phyloP scores from a whole-genome alignment of 345 rosid species.

The Nasturtium officinale region DNA sequence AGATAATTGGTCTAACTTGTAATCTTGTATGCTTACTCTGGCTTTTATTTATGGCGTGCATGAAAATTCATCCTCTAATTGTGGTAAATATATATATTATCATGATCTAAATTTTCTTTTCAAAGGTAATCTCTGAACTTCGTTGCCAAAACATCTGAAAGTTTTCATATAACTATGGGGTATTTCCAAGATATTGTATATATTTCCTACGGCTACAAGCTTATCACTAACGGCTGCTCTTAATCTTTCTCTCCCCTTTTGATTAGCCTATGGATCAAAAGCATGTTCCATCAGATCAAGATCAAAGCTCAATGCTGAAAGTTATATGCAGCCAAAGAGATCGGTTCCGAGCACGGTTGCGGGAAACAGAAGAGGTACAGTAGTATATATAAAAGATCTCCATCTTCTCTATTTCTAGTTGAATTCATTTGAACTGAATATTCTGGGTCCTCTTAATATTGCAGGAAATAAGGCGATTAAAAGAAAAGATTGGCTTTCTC shows the following conservation, averaged over 20 bases:
- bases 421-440: neutral
- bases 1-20: neutral
- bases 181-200: neutral
- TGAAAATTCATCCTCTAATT: neutral
- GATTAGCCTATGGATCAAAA: slow-evolving; percentile 68
- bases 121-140: neutral
- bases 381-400: slow-evolving; percentile 2
- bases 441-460: slow-evolving; percentile 1
- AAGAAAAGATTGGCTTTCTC: slow-evolving; percentile 76
- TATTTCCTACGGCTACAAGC: too few relatives aligned
- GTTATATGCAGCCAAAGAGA: slow-evolving; percentile 96
- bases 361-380: slow-evolving; percentile 89
- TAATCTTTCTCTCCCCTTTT: slow-evolving; percentile 23
- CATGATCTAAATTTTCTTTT: neutral
- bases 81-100: neutral
- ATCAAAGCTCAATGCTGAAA: slow-evolving; percentile 96
- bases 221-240: neutral
- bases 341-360: slow-evolving; percentile 81
- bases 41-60: neutral
- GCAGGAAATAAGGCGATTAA: slow-evolving; percentile 90
- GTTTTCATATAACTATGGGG: neutral
- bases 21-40: slow-evolving; percentile 2
- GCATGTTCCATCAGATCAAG: slow-evolving; percentile 79
- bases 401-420: neutral
- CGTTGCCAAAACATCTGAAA: slow-evolving; percentile 7